Percentiles rank a stretch among this genome's conserved stretches.
These are phyloP conservation scores for Fusarium verrucosum DNA, from an alignment of 2,329 filamentous ascomycete genomes.

Conservation along the genomic window DNA sequence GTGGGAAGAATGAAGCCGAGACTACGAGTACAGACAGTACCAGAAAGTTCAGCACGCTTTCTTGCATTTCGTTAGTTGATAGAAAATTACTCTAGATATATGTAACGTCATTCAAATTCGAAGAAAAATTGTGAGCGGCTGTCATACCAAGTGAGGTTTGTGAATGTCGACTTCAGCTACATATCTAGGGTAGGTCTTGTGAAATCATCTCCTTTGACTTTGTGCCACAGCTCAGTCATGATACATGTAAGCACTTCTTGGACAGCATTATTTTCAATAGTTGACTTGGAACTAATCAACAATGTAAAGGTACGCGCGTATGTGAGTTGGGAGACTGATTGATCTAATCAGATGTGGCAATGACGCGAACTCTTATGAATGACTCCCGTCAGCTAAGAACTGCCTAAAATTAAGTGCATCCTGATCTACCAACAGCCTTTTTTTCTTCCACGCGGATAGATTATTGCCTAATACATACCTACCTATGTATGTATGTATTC, in stretches of 20 bases:
- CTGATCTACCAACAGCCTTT: no score
- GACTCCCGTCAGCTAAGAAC: conserved; percentile 34
- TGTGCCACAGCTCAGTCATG: neutral
- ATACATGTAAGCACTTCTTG: neutral
- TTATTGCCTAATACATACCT: no score
- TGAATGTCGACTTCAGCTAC: neutral
- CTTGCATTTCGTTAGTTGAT: neutral
- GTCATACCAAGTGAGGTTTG: neutral
- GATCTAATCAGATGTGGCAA: conserved; percentile 35
- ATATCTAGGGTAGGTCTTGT: neutral
- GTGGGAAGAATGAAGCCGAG: conserved; percentile 2
- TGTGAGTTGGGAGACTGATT: conserved; percentile 9
- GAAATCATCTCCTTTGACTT: neutral
- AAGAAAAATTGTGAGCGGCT: neutral
- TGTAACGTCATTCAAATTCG: neutral
- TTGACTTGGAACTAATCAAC: neutral
- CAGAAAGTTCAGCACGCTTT: neutral
- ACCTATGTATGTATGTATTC: no score
- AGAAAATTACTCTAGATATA: neutral
- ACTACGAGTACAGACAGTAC: no score
- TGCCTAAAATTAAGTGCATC: neutral
- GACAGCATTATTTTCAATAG: neutral
- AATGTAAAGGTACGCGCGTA: conserved; percentile 34
- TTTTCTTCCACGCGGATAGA: conserved; percentile 15
- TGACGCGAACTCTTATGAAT: conserved; percentile 3